Base-by-base conservation (phyloP, 1,284 basidiomycete species). In the Chalciporus sp. region DNA sequence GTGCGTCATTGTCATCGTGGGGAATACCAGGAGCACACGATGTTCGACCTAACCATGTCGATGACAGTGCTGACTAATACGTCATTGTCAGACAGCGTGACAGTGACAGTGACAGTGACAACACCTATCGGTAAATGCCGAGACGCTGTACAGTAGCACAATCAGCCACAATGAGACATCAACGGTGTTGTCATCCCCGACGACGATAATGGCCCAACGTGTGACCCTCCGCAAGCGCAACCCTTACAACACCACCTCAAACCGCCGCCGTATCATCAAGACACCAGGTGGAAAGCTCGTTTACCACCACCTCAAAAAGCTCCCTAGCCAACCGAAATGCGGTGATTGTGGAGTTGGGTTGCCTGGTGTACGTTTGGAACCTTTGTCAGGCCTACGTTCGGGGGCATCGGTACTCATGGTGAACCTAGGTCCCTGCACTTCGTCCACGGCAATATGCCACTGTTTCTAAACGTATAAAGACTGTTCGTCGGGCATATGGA, bases 151-250 rank as follows among this genome's bases (percentile, higher is more conserved):
- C 35, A 64, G 63, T 40, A 61, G 16, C 47, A 52, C 14, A 6
- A 42, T 48, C 64, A 67, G 66, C 63, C 63, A 67, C 63, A 64
- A 17, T 23, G 11, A 0, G 27, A 6, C n/a, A 3, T 12, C 11
- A 41, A 28, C 35, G 11, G 11, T n/a, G 23, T 23, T 2, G 46
- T 33, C 49, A 53, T 43, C 29, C 47, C 11, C 20, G 37, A 47
- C 56, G 26, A 55, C 56, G 49, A 64, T 47, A 82, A 97, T 98
- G 95, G 94, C 94, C 79, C 94, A 98, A 88, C 95, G 96, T 74
- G 95, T 99, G 71, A 98, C 95, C 68, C 92, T 99, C 80, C 93
- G 97, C 81, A 99, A 96, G 81, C 93, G 96, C 74, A 92, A 91
- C 69, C 90, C 95, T 20, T 99, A 99, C 87, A 98, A 98, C 88